Base-by-base conservation (phyloP, 306 rosid species). In the Geum urbanum region DNA sequence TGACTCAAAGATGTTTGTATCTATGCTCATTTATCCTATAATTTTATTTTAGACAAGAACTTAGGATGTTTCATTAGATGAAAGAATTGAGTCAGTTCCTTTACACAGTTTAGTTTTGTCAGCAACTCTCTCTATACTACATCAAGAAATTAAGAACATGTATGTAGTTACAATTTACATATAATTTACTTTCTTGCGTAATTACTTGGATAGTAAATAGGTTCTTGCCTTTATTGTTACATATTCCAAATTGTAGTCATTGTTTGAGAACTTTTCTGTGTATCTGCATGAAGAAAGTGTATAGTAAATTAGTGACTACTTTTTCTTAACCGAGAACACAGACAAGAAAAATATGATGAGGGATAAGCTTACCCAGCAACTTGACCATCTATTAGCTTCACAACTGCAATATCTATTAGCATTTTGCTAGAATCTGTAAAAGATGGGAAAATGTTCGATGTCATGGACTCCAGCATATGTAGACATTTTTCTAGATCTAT, bases 371-470 rank as follows among this genome's bases (percentile, higher is more conserved):
- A 76, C 79, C 79, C 79, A 12, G 79, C 79, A 39, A 76, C 79
- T 76, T 76, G 79, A 40, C 70, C 79, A 69, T 76, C 74, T 52
- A 76, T 69, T n/a, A n/a, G n/a, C n/a, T n/a, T n/a, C n/a, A n/a
- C n/a, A n/a, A n/a, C n/a, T n/a, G n/a, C n/a, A n/a, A n/a, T n/a
- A n/a, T n/a, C n/a, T n/a, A n/a, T n/a, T n/a, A n/a, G n/a, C n/a
- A n/a, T n/a, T n/a, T n/a, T n/a, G 37, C 37, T 32, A 3, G 37
- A 32, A 2, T 32, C 3, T 32, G 2, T 32, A 32, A 32, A 32
- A 32, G 37, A 32, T 32, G 37, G 37, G 37, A 32, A 32, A 32
- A 32, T 2, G 37, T 32, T 32, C 2, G 37, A 2, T 3, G 3
- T 32, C 37, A 32, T 32, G 37, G 4, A 32, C 37, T 32, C 37